Base-by-base conservation (phyloP, 257 asterid species). In the Capsicum baccatum region DNA sequence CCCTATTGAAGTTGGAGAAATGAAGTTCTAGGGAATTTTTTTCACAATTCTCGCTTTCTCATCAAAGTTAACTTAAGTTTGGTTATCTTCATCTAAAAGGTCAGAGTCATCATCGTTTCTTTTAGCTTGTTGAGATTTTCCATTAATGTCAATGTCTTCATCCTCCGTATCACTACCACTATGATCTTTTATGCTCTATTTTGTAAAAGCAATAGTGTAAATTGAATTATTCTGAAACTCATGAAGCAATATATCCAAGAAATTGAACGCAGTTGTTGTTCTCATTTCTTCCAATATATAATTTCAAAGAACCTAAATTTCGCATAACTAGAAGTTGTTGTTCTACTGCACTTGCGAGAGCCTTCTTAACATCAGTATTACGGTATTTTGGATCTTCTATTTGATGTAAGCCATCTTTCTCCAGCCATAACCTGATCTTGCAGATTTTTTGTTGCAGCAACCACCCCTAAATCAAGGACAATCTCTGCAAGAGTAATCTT, bases 31-130 rank as follows among this genome's bases (percentile, higher is more conserved):
- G 35, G 94, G 94, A 69, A 96, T 93, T 60, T 89, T 94, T 90
- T 91, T 94, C n/a, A 96, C 88, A 84, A 94, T 90, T 83, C 89
- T 94, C 55, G 94, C 91, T 84, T 94, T 98, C 87, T 90, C 91
- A 60, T 92, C 94, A 84, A 94, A 88, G 88, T 92, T 90, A 87
- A 89, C 85, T 87, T 90, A 91, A 10, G 62, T 82, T 62, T 55
- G 84, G 69, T 74, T 88, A 57, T 92, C 81, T 67, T 87, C 89
- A 55, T 87, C 91, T 79, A 17, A 10, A 71, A 91, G 85, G 85
- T 86, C 92, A 79, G 89, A 83, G 55, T 82, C 96, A 73, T 90
- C 93, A n/a, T 50, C 80, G 0, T 47, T 62, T 19, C 50, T 79
- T 52, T 54, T 42, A 86, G 63, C 86, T 79, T 79, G 87, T 62